Percentiles rank a stretch among this genome's conserved stretches.
Evolutionary conservation across 345 rosid species (phyloP).

Genomic region (Populus deltoides): DNA sequence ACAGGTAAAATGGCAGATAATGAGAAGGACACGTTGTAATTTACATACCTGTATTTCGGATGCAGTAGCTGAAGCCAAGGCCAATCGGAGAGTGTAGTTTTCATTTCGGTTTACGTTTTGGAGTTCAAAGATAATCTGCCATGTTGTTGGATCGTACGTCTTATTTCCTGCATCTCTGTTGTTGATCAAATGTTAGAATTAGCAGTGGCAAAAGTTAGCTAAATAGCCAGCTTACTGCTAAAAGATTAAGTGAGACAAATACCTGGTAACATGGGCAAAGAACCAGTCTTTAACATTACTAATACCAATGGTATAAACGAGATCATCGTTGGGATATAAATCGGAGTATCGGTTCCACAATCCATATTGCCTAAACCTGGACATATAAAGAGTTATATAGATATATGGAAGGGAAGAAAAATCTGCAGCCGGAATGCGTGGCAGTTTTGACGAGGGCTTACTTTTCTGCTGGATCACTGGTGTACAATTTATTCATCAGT

Average conservation of each 20-base stretch:
- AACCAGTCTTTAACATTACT: constrained; percentile 49
- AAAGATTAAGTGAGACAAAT: background rate
- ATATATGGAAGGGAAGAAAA: too few species aligned
- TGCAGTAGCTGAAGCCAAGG: constrained; percentile 61
- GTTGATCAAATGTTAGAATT: background rate
- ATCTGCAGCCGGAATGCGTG: background rate
- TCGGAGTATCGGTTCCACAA: constrained; percentile 26
- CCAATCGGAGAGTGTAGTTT: constrained; percentile 57
- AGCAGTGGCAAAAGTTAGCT: background rate
- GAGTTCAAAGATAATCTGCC: constrained; percentile 57
- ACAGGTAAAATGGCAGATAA: background rate
- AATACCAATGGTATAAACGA: constrained; percentile 8
- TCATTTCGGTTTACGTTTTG: constrained; percentile 19
- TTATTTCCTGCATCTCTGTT: constrained; percentile 35
- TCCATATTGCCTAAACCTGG: constrained; percentile 34
- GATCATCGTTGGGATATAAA: constrained; percentile 20
- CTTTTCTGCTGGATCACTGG: constrained; percentile 28
- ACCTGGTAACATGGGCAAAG: constrained; percentile 80
- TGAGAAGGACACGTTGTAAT: background rate
- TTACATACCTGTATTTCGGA: constrained; percentile 42
- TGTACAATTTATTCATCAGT: constrained; percentile 39
- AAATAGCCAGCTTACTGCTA: background rate
- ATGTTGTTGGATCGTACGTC: constrained; percentile 45
- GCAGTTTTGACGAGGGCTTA: background rate
- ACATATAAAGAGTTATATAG: background rate